Base-by-base conservation (phyloP, 345 rosid genomes). In the Sisymbrium altissimum region DNA sequence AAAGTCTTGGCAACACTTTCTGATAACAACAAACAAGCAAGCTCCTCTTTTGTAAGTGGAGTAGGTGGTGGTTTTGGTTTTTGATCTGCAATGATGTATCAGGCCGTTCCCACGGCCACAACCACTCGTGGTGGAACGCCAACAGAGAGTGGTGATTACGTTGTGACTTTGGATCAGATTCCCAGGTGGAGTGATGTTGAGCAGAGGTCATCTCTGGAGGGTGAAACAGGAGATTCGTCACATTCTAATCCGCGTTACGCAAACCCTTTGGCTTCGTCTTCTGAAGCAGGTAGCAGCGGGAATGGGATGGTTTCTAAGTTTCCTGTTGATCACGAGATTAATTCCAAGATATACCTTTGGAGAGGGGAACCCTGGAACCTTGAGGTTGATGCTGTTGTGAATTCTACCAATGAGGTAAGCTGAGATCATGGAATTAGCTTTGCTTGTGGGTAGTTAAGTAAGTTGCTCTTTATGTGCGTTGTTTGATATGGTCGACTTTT, bases 311-410 rank as follows among this genome's bases (percentile, higher is more conserved):
- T 75, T 2, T 90, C 98, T 4, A 90, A 89, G 80, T 95, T 95
- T 78, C 96, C 97, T 7, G 87, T 92, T 54, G 91, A 95, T 81
- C 91, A 83, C 61, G 94, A 92, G 58, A 86, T 90, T 58, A 95
- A 90, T 83, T 85, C 88, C 0, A 90, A 81, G 81, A 90, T 95
- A 50, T 90, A 90, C 69, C 72, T 95, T 13, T 95, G 99, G 99
- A 86, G 96, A 81, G 99, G 98, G 52, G 83, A 82, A 74, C 99
- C 99, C 0, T 95, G 99, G 99, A 95, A 86, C 86, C 91, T 95
- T 38, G 97, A 90, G 79, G 98, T 95, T 27, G 98, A 95, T 84
- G 96, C 97, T 66, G 98, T 95, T 76, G 99, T 95, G 54, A 95
- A 95, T 78, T 90, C 99, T 12, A 87, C 99, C 6, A 95, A 92